These are phyloP conservation scores for Suillus tomentosus DNA, from an alignment of 768 basidiomycete species.

Conservation along the genomic window DNA sequence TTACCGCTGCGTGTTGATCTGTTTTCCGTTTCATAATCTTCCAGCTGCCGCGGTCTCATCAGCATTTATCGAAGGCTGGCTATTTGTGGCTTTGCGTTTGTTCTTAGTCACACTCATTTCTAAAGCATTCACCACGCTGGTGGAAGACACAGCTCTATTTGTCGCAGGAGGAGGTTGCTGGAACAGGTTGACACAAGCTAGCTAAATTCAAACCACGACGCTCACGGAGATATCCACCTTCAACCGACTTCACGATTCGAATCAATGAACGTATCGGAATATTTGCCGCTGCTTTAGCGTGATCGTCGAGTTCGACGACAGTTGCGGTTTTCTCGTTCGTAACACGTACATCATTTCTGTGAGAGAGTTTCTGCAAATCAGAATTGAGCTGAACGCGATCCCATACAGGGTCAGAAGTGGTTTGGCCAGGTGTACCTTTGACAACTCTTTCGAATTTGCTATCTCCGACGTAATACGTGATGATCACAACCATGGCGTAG, in stretches of 20 bases:
- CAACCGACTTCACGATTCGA: constrained; percentile 50
- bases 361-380: constrained; percentile 54
- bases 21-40: constrained; percentile 15
- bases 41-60: constrained; percentile 1
- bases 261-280: constrained; percentile 50
- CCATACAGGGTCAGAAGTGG: neutral
- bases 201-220: neutral
- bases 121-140: neutral
- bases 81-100: constrained; percentile 26
- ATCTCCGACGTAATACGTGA: constrained; percentile 39
- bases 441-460: constrained; percentile 43
- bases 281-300: constrained; percentile 53
- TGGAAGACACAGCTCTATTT: constrained; percentile 10
- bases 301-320: constrained; percentile 40
- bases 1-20: neutral
- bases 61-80: neutral
- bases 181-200: neutral
- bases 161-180: constrained; percentile 13
- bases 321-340: constrained; percentile 55
- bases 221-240: constrained; percentile 15
- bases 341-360: constrained; percentile 57
- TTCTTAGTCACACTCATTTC: constrained; percentile 15
- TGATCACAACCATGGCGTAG: constrained; percentile 12
- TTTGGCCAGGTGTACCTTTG: constrained; percentile 33
- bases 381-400: constrained; percentile 13